Evolutionary conservation across 768 basidiomycete species (phyloP), one percentile per base, ranked within the genome.

Genomic region (Gloeopeniophorella convolvens): DNA sequence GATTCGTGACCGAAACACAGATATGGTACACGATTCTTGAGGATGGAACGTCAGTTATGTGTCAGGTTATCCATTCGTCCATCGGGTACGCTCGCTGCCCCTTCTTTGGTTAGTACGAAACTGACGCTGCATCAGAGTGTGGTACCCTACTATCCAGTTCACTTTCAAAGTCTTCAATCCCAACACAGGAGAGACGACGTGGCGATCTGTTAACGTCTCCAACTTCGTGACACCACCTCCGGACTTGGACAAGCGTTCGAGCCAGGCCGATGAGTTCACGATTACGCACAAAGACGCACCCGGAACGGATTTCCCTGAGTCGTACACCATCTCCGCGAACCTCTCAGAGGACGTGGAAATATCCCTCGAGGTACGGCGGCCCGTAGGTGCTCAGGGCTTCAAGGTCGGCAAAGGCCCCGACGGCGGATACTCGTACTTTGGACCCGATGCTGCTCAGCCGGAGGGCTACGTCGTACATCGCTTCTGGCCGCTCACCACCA

Each of bases 101-200:
- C 24, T 49, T 28, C 47, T 51, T 58, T 44, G 59, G 51, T 6
- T 42, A 23, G 30, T 11, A 13, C 23, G 12, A 24, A 28, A 24
- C 57, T 42, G 35, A 51, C 46, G 30, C 50, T 45, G 33, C 45
- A 51, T 49, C 61, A 95, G 93, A 20, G 65, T 97, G 53, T 93
- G 94, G 82, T 94, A 88, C 63, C 93, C 96, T 3, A 89, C 85
- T 26, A 83, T 95, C 60, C 95, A 99, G 67, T 90, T 97, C 66
- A 88, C 83, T 4, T 93, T 83, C 81, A 95, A 93, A 69, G 68
- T 87, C 43, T 84, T 79, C 71, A 79, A 96, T 62, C 83, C 91
- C 5, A 74, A 77, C 55, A 89, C 83, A 16, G 79, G 81, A 48
- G 76, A 86, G 60, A 76, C 68, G 39, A 72, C 71, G 50, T 99